Base-by-base conservation (phyloP, 2,329 filamentous ascomycete species). In the Trichoderma koningii region DNA sequence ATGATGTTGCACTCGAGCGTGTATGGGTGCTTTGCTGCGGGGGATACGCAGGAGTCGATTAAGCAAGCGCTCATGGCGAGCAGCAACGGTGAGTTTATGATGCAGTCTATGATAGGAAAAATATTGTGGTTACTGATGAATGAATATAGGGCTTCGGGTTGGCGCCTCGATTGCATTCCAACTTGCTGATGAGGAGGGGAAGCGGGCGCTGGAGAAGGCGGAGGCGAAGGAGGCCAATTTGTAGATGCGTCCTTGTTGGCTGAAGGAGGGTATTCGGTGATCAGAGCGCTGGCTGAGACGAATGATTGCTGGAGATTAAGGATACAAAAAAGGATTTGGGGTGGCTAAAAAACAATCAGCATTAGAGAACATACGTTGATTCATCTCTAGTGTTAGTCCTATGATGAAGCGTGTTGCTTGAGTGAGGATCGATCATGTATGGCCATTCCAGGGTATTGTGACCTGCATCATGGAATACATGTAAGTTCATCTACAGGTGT, bases 21-120 rank as follows among this genome's bases (percentile, higher is more conserved):
- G 0, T 72, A 74, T 2, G 85, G 85, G 0, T 80, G 83, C 3
- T 85, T 83, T 73, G 83, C 83, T 0, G 82, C 76, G 1, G 85
- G 85, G 0, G 85, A 88, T 72, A 80, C 76, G 6, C 28, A 60
- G 21, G 61, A 65, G 30, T 61, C 55, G 19, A 65, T 66, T 14
- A 66, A 64, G n/a, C 60, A 66, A 59, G 65, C 65, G 5, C 19
- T 59, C n/a, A 64, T 66, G 60, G 60, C 60, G 7, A 42, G 60
- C 12, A 56, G 47, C 19, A 66, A 66, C 21, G 53, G 65, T 66
- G n/a, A 64, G 65, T 3, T 5, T 3, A 5, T 6, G 14, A 19
- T 9, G 7, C 5, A 30, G 12, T 38, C 19, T 23, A 38, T 14
- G 5, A 14, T 5, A n/a, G 17, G n/a, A 15, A 21, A 5, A 2